Evolutionary conservation across 2,329 filamentous ascomycete genomes (phyloP).

Genomic region (Aureobasidium sp.): DNA sequence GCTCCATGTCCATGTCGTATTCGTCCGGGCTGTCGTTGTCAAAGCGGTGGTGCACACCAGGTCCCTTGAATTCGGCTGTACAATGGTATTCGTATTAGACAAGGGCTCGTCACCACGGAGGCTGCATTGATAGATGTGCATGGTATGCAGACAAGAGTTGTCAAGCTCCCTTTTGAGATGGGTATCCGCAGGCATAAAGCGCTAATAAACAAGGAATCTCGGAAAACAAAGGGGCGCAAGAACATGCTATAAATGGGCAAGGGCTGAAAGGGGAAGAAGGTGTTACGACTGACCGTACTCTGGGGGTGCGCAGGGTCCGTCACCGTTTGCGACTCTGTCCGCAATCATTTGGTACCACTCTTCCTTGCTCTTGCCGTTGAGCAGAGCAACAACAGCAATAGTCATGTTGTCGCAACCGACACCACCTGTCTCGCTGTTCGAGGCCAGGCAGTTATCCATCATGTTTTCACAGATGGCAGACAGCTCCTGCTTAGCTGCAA

Average conservation of each 20-base stretch:
- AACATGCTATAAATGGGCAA: not conserved
- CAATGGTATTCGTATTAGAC: constrained; percentile 14
- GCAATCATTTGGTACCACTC: constrained; percentile 98
- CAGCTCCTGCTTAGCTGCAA: constrained; percentile 91
- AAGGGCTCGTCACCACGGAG: not conserved
- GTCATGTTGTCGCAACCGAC: constrained; percentile 99
- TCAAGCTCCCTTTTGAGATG: constrained; percentile 6
- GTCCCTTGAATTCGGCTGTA: constrained; percentile 46
- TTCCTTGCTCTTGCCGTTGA: constrained; percentile 88
- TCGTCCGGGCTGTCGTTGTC: constrained; percentile 45
- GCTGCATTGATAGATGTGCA: not conserved
- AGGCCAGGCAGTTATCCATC: constrained; percentile 99
- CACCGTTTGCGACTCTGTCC: constrained; percentile 88
- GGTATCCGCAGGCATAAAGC: constrained; percentile 15
- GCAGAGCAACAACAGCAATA: constrained; percentile 82
- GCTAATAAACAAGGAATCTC: constrained; percentile 13
- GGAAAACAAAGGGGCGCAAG: not conserved
- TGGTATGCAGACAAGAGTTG: constrained; percentile 7
- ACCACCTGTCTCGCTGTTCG: constrained; percentile 94
- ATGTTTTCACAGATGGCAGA: constrained; percentile 98
- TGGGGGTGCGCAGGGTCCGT: constrained; percentile 95
- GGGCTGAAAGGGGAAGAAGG: constrained; percentile 20
- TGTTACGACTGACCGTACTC: constrained; percentile 85
- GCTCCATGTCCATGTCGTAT: constrained; percentile 68
- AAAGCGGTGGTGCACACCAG: constrained; percentile 44